phyloP scores from a whole-genome alignment of 768 basidiomycete genomes.

The Arthromyces matolae region DNA sequence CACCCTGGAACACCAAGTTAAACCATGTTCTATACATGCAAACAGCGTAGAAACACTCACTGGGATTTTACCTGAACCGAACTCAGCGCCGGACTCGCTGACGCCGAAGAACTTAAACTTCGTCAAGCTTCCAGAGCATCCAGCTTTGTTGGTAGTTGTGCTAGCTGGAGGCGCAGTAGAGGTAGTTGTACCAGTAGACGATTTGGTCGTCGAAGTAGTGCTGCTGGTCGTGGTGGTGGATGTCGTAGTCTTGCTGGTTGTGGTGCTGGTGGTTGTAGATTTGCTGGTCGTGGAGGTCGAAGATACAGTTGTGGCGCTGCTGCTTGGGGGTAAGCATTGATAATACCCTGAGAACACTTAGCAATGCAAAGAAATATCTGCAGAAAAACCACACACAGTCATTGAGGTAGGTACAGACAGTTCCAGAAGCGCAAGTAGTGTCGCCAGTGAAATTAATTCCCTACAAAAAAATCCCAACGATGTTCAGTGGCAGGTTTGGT shows the following conservation, averaged over 20 bases:
- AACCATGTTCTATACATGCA: too few species aligned
- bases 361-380: too few species aligned
- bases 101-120: constrained; percentile 65
- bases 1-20: constrained; percentile 32
- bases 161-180: too few species aligned
- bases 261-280: constrained; percentile 26
- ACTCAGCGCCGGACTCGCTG: constrained; percentile 61
- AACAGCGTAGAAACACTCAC: constrained; percentile 29
- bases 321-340: constrained; percentile 37
- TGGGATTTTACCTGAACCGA: constrained; percentile 46
- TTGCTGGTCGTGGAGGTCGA: constrained; percentile 21
- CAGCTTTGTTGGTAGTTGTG: constrained; percentile 23
- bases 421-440: constrained; percentile 43
- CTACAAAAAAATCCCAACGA: constrained; percentile 20
- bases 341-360: constrained; percentile 51
- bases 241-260: constrained; percentile 26
- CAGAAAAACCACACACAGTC: constrained; percentile 32
- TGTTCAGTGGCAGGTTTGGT: too few species aligned
- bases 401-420: constrained; percentile 38
- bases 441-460: constrained; percentile 41
- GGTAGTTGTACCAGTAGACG: too few species aligned
- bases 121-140: constrained; percentile 38
- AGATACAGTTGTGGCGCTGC: constrained; percentile 25
- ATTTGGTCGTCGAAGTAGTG: constrained; percentile 30
- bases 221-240: constrained; percentile 28